Base-by-base conservation (phyloP, 2,329 filamentous ascomycete species). In the Clarireedia homoeocarpa region DNA sequence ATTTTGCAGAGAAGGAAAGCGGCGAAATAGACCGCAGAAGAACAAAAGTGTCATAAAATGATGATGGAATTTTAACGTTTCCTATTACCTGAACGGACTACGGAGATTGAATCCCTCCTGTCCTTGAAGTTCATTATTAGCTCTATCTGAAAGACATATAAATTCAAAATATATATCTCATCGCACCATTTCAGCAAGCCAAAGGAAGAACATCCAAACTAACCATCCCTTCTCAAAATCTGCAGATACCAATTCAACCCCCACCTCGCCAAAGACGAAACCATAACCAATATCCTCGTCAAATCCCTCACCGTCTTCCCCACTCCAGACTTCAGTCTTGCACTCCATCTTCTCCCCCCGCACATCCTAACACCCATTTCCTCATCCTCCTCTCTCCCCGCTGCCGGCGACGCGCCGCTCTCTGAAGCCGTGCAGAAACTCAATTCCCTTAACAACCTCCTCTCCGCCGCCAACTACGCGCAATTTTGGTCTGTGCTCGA, bases 181-280 rank as follows among this genome's bases (percentile, higher is more conserved):
- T 5, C 42, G 14, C 48, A 39, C 26, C 30, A 61, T 66, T 40
- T 62, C 17, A 23, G 23, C 10, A 14, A 34, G 14, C 5, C n/a
- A 42, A 27, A 15, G n/a, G 10, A 24, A 44, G 20, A 23, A 23
- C 14, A 20, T 49, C 7, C 42, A 45, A 50, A 55, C 52, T 55
- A 50, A 55, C 48, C 10, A 24, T n/a, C 10, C 12, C 14, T 27
- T n/a, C 12, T 12, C 50, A 23, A 55, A 45, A 61, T 57, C 50
- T 30, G 59, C 67, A 99, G 94, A 63, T 99, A 99, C 82, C 95
- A 99, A 78, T 96, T 99, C 78, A 99, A 99, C 83, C 94, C 94
- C 52, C 91, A 97, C 79, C 89, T 96, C 67, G 85, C 91, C 71
- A 92, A 94, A 78, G 89, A 96, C 71, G 94, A 99, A 75, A 90